phyloP scores from a whole-genome alignment of 208 protist genomes.

The Wallacemonas sp. region DNA sequence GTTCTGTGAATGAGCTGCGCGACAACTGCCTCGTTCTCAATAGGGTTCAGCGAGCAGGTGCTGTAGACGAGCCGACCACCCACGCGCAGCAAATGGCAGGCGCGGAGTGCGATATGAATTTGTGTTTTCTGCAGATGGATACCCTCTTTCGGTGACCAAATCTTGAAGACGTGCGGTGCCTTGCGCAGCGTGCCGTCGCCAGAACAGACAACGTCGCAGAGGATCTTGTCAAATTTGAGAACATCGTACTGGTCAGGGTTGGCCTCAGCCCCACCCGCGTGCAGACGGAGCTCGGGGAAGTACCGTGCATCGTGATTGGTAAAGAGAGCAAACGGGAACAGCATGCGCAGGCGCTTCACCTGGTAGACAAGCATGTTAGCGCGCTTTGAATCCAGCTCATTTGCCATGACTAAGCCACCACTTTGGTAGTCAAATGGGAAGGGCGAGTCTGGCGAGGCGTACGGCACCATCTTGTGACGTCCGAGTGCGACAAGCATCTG shows the following conservation, averaged over 20 bases:
- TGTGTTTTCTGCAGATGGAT: slow-evolving; percentile 84
- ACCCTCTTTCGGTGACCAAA: slow-evolving; percentile 79
- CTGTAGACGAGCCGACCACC: slow-evolving; percentile 95
- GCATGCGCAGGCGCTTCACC: slow-evolving; percentile 75
- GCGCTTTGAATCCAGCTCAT: slow-evolving; percentile 84
- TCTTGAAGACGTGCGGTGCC: slow-evolving; percentile 76
- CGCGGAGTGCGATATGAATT: slow-evolving; percentile 80
- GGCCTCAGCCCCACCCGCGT: slow-evolving; percentile 6
- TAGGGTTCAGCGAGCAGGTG: slow-evolving; percentile 96
- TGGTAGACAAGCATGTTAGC: slow-evolving; percentile 89
- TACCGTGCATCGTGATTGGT: slow-evolving; percentile 90
- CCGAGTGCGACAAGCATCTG: slow-evolving; percentile 86
- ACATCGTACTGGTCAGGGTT: slow-evolving; percentile 58
- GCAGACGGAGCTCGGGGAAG: slow-evolving; percentile 65
- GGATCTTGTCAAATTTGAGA: slow-evolving; percentile 90
- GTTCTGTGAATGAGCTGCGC: slow-evolving; percentile 81
- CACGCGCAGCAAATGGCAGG: slow-evolving; percentile 70
- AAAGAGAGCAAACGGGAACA: slow-evolving; percentile 90
- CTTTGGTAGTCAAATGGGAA: slow-evolving; percentile 80
- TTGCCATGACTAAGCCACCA: slow-evolving; percentile 81
- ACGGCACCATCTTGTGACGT: slow-evolving; percentile 61
- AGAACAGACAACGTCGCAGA: slow-evolving; percentile 95
- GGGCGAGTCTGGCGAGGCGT: slow-evolving; percentile 51
- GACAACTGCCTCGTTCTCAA: slow-evolving; percentile 97
- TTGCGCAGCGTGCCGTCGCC: slow-evolving; percentile 94